phyloP scores from a whole-genome alignment of 75 land plant species.

The Adiantum capillusveneris region DNA sequence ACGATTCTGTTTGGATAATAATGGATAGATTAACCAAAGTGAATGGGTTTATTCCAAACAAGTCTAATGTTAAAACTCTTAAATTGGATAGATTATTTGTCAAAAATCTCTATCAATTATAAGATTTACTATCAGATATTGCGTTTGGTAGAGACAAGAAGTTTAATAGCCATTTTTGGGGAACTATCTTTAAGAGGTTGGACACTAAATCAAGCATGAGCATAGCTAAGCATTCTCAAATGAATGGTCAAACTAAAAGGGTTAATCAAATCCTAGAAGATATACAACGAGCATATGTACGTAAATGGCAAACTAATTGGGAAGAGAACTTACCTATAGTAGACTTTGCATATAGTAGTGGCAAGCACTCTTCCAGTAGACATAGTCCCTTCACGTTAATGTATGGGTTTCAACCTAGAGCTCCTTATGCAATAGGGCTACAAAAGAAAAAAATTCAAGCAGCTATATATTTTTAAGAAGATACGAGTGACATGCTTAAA shows the following conservation, averaged over 20 bases:
- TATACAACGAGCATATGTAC: too few species aligned
- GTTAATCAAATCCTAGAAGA: too few species aligned
- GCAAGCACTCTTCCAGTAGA: constrained; percentile 2
- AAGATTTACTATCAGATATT: background rate
- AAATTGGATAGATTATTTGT: constrained; percentile 1
- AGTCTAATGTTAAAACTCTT: constrained; percentile 1
- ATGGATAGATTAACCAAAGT: background rate
- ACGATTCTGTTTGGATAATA: background rate
- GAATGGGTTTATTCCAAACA: background rate
- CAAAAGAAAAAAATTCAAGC: background rate
- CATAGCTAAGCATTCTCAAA: background rate
- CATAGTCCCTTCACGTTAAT: background rate
- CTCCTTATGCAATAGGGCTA: background rate
- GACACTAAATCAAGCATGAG: background rate
- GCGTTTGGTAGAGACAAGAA: background rate
- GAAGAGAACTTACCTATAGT: constrained; percentile 3
- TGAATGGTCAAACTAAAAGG: too few species aligned
- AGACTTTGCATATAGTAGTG: background rate
- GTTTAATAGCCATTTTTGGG: constrained; percentile 2
- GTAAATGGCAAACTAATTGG: too few species aligned
- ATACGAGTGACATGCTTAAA: background rate
- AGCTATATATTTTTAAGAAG: background rate
- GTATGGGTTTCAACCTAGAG: constrained; percentile 5
- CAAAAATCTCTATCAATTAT: background rate
- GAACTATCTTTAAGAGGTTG: background rate